Base-by-base conservation (phyloP, 768 basidiomycete genomes). In the Rhodosporidiobolus odoratus region DNA sequence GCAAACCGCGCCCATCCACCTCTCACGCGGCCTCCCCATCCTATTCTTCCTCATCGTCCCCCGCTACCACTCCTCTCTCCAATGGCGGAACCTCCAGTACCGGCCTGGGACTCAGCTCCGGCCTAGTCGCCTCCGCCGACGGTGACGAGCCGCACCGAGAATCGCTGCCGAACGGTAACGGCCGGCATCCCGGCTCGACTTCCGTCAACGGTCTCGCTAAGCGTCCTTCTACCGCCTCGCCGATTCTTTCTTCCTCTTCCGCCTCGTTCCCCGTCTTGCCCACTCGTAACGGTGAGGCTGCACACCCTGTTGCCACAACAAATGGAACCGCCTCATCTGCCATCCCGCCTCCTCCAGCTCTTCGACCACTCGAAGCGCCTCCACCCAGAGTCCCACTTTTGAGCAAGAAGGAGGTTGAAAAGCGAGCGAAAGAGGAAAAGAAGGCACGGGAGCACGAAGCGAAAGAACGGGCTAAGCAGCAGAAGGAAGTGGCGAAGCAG, bases 331-430 rank as follows among this genome's bases (percentile, higher is more conserved):
- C 40, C 4, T 25, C 59, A 34, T 27, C 30, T 25, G 56, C n/a
- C 16, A 41, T 35, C 2, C 43, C n/a, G 2, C 37, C 30, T 45
- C 68, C 8, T 58, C 56, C 4, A n/a, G 38, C 15, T 47, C 50
- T 3, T 59, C 62, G 10, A n/a, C 63, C 27, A 62, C n/a, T n/a
- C 34, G 30, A 56, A 1, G 16, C 47, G 43, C 27, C 64, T 8
- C 0, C 38, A 5, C 50, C 62, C 10, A 41, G 32, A n/a, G 16
- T 66, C 16, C 62, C 62, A 30, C 27, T 50, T 16, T 40, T 67
- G 38, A 41, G 62, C 37, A 67, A 58, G 53, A 74, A 74, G 68
- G 73, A 74, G 30, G 53, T 50, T 25, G 73, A 74, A 54, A 60
- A 62, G 65, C 58, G 58, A 5, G 17, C 53, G 34, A 74, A 74